These are phyloP conservation scores for Polygonum maritimum DNA, from an alignment of 148 eudicot species.

Conservation along the genomic window DNA sequence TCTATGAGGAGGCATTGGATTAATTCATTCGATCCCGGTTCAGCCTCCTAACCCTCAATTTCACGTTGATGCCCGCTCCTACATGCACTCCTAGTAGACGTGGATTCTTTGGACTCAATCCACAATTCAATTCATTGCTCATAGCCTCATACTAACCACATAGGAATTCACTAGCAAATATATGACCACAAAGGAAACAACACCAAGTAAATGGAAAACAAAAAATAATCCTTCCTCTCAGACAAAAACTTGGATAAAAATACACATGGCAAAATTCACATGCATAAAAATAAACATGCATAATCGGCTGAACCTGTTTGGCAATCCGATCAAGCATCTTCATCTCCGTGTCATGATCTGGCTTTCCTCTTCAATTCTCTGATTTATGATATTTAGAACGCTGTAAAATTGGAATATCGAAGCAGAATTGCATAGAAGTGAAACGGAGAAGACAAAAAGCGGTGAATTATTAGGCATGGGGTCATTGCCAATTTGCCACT, in stretches of 20 bases:
- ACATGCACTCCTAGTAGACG: constrained; percentile 75
- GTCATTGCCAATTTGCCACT: too few species aligned
- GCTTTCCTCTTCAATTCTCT: constrained; percentile 58
- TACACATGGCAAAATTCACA: too few species aligned
- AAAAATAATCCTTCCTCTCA: not conserved
- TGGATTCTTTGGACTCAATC: constrained; percentile 57
- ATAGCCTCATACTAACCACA: not conserved
- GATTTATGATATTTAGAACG: too few species aligned
- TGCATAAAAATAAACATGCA: too few species aligned
- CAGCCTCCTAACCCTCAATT: constrained; percentile 75
- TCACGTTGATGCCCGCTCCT: constrained; percentile 64
- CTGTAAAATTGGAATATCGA: too few species aligned
- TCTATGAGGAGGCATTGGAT: too few species aligned
- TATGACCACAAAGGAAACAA: not conserved
- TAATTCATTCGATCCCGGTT: constrained; percentile 48
- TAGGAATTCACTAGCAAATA: too few species aligned
- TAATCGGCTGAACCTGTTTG: constrained; percentile 86
- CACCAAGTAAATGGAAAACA: not conserved
- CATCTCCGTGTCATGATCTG: constrained; percentile 50
- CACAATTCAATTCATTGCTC: not conserved
- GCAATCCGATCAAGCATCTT: constrained; percentile 61
- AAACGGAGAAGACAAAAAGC: too few species aligned
- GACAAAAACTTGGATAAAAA: too few species aligned
- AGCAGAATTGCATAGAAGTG: too few species aligned
- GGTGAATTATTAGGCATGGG: too few species aligned